A percentile compares a stretch with the other conserved stretches of the same genome.
These are phyloP conservation scores for Thymus mandschuricus DNA, from an alignment of 257 asterid species.

Conservation along the genomic window DNA sequence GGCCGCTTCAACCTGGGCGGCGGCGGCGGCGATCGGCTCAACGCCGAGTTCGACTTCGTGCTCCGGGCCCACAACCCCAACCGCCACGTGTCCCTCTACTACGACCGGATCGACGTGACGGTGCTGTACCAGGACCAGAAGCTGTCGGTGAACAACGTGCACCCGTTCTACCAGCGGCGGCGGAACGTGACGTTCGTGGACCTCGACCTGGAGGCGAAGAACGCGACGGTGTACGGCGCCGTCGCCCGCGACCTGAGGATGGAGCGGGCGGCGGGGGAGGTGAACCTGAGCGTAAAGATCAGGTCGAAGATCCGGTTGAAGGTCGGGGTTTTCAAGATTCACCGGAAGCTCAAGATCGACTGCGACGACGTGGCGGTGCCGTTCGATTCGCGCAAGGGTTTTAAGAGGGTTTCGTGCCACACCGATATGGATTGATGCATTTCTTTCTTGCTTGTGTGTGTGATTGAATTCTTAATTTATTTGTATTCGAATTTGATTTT, in stretches of 20 bases:
- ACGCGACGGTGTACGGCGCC: constrained; percentile 45
- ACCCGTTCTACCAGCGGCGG: constrained; percentile 67
- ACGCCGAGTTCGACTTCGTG: constrained; percentile 60
- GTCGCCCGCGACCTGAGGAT: constrained; percentile 57
- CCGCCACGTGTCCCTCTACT: constrained; percentile 62
- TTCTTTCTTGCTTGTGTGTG: neutral
- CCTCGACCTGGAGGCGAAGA: constrained; percentile 51
- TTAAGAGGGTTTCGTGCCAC: constrained; percentile 56
- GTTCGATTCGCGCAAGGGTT: constrained; percentile 46
- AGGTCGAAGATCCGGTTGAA: constrained; percentile 74
- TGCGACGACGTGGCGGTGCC: constrained; percentile 55
- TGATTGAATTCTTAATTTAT: too few relatives aligned
- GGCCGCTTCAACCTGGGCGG: constrained; percentile 53
- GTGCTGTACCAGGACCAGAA: constrained; percentile 57
- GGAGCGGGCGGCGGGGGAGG: constrained; percentile 55
- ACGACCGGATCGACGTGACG: constrained; percentile 62
- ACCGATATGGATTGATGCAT: constrained; percentile 42
- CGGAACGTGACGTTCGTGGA: constrained; percentile 60
- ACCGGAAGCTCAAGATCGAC: constrained; percentile 53
- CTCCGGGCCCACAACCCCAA: constrained; percentile 84
- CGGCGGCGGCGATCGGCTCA: constrained; percentile 44
- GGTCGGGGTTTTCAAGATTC: constrained; percentile 64
- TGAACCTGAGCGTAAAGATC: constrained; percentile 53
- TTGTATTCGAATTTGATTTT: neutral
- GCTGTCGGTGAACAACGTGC: constrained; percentile 48